Base-by-base conservation (phyloP, 2,329 filamentous ascomycete genomes). In the Sodiomyces alkalinus region DNA sequence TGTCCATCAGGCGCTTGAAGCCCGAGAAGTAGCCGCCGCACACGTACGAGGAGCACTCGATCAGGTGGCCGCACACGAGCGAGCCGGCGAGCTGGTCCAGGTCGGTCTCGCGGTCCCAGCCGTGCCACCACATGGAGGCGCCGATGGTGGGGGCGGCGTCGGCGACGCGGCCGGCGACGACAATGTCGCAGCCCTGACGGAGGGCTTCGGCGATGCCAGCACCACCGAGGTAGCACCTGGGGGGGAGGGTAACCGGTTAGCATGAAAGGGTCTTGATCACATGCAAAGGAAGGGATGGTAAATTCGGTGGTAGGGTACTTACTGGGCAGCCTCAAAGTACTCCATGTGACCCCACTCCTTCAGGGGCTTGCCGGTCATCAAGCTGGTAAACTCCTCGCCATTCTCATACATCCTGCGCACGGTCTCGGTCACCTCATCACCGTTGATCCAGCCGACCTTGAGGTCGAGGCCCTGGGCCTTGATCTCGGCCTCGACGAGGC, bases 21-120 rank as follows among this genome's bases (percentile, higher is more conserved):
- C 64, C 67, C 0, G 63, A 52, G 35, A 68, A 72, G 35, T 71
- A 70, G 0, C 49, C 59, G 0, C 66, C 67, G 0, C 61, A 63
- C 2, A 61, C 62, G 32, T 71, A 72, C 0, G 58, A 51, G 1
- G 53, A 57, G 38, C 64, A 69, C 39, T 69, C 64, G 24, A 68
- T 66, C 7, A 68, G 41, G 41, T 70, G 62, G 1, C 60, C 64
- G 0, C 61, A 61, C 3, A 70, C 42, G 0, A 70, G 41, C 0
- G 62, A 49, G 0, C 61, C 60, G 0, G 66, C 67, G 6, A 72
- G 49, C 17, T 52, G 39, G 33, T 71, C 58, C n/a, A 57, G 68
- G 18, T 61, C 52, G 0, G 47, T 52, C 15, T 55, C 52, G 16
- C 60, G 54, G 1, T 36, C 34, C 68, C 66, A 73, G 2, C 52